phyloP scores from a whole-genome alignment of 805 yeast genomes.

The Wickerhamiella dianesei region DNA sequence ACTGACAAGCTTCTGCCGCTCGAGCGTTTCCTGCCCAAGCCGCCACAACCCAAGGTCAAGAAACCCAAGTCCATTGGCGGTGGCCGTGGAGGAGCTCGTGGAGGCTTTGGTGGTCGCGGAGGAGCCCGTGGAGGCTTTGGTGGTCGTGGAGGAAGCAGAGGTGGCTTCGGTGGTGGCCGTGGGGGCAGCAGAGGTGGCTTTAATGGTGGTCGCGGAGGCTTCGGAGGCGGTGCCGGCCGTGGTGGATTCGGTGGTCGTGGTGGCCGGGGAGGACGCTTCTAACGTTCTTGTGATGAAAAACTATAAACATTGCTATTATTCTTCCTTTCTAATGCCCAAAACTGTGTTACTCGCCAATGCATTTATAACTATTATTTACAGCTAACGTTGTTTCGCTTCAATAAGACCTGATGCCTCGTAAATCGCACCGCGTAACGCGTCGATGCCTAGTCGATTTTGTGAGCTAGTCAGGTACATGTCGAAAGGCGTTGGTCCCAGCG shows the following conservation, averaged over 20 bases:
- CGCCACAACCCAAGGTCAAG: constrained; percentile 29
- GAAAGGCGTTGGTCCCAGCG: constrained; percentile 18
- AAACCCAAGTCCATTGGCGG: constrained; percentile 66
- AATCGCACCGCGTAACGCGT: constrained; percentile 21
- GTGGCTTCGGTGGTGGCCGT: constrained; percentile 29
- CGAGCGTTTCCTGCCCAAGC: constrained; percentile 94
- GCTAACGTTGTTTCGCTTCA: constrained; percentile 17
- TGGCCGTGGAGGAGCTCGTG: constrained; percentile 42
- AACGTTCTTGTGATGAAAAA: not conserved
- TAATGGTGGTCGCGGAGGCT: constrained; percentile 30
- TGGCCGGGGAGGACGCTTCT: constrained; percentile 1
- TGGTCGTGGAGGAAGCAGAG: constrained; percentile 25
- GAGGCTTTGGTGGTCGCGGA: constrained; percentile 34
- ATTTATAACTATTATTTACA: too few relatives aligned
- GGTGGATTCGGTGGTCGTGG: constrained; percentile 23
- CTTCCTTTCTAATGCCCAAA: not conserved
- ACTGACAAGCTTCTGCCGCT: constrained; percentile 90
- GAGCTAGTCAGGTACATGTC: constrained; percentile 22
- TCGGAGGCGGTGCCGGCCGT: constrained; percentile 20
- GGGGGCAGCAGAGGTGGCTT: constrained; percentile 23
- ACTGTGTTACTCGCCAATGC: not conserved
- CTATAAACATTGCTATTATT: not conserved
- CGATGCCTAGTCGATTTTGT: constrained; percentile 16
- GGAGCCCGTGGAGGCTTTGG: constrained; percentile 32
- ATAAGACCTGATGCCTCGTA: constrained; percentile 15